Conservation (phyloP, 2,329 filamentous ascomycete genomes). For the Rhytidhysteron rufulum region DNA sequence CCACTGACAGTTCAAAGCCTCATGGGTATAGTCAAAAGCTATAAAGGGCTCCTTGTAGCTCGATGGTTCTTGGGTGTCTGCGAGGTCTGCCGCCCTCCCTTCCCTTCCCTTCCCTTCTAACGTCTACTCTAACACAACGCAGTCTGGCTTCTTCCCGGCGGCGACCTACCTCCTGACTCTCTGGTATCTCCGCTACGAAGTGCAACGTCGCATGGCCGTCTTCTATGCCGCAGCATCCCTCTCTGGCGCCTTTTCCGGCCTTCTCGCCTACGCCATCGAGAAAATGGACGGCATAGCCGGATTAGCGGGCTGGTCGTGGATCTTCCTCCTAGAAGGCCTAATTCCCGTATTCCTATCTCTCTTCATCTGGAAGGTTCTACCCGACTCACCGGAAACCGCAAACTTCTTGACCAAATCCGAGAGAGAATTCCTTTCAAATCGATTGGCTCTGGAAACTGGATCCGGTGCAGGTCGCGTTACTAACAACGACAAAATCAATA, state of each 20-base stretch:
- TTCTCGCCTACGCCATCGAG: conserved; percentile 31
- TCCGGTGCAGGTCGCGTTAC: conserved; percentile 42
- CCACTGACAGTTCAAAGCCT: conserved; percentile 8
- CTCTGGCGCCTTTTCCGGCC: conserved; percentile 32
- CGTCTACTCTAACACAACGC: too few species aligned
- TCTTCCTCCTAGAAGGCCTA: conserved; percentile 29
- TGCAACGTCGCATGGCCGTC: conserved; percentile 32
- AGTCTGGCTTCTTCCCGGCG: conserved; percentile 55
- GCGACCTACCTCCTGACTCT: conserved; percentile 47
- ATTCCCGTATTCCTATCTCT: conserved; percentile 37
- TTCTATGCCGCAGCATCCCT: conserved; percentile 32
- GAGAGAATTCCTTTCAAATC: conserved; percentile 27
- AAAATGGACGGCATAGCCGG: conserved; percentile 26
- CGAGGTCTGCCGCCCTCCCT: too few species aligned
- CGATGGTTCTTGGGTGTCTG: conserved; percentile 41
- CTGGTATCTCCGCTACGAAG: conserved; percentile 33
- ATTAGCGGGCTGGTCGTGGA: conserved; percentile 31
- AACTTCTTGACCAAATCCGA: conserved; percentile 31
- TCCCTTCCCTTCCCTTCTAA: too few species aligned
- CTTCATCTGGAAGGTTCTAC: conserved; percentile 50
- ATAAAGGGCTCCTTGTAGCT: conserved; percentile 45
- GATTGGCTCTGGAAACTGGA: conserved; percentile 41
- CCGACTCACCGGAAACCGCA: conserved; percentile 46
- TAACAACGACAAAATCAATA: conserved; percentile 47
- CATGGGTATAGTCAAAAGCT: conserved; percentile 46